Evolutionary conservation across 1,284 basidiomycete species (phyloP).

Genomic region (Apiotrichum akiyoshidainum): DNA sequence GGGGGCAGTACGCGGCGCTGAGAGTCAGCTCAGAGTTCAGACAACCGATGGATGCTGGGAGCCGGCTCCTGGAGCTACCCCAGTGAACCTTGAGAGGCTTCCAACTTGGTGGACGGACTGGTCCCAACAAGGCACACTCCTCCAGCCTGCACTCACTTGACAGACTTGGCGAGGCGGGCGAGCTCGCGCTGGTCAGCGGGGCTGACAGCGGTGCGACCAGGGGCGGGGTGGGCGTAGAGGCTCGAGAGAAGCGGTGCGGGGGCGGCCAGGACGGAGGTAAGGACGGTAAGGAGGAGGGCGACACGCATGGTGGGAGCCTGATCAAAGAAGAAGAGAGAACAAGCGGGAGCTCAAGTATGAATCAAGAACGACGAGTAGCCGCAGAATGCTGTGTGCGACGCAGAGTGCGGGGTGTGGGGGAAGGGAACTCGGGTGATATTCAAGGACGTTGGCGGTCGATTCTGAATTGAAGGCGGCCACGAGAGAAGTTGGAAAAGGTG

Average conservation of each 20-base stretch:
- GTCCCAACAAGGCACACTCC: too few species aligned
- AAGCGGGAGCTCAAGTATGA: background rate
- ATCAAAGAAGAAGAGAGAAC: too few species aligned
- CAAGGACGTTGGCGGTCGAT: too few species aligned
- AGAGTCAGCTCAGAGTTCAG: too few species aligned
- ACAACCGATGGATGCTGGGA: too few species aligned
- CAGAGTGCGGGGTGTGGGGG: too few species aligned
- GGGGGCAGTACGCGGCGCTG: conserved; percentile 10
- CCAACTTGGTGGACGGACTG: too few species aligned
- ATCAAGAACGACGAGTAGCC: too few species aligned
- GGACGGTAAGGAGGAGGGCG: conserved; percentile 10
- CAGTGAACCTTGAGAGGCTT: too few species aligned
- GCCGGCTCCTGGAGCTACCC: too few species aligned
- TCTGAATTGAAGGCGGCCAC: background rate
- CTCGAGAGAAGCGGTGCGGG: conserved; percentile 24
- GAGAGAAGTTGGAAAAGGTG: background rate
- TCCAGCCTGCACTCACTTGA: conserved; percentile 26
- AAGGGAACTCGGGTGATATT: too few species aligned
- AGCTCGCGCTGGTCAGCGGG: conserved; percentile 27
- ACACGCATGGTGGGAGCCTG: background rate
- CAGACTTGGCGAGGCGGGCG: conserved; percentile 23
- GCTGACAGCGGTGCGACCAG: background rate
- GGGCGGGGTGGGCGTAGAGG: conserved; percentile 19
- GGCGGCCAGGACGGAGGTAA: conserved; percentile 8
- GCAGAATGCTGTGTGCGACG: too few species aligned